phyloP scores from a whole-genome alignment of 805 yeast genomes.

The Wickerhamiella azymoides region DNA sequence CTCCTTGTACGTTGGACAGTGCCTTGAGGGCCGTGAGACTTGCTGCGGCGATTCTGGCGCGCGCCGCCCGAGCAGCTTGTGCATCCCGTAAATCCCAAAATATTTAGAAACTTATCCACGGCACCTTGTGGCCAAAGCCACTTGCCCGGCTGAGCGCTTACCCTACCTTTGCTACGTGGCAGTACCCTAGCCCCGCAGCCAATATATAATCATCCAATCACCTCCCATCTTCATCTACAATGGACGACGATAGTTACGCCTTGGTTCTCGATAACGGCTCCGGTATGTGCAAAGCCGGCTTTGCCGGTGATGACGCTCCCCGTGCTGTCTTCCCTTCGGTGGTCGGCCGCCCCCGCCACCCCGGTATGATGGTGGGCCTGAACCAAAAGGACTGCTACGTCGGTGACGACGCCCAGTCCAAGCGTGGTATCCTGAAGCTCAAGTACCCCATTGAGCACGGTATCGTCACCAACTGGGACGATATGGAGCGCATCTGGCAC shows the following conservation, averaged over 20 bases:
- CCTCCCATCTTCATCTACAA: slow-evolving; percentile 1
- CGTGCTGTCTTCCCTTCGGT: slow-evolving; percentile 99
- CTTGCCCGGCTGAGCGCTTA: neutral
- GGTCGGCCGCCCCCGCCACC: slow-evolving; percentile 99
- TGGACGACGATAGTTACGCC: slow-evolving; percentile 24
- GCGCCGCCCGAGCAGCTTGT: too few species aligned
- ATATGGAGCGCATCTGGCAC: slow-evolving; percentile 99
- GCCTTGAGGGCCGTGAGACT: too few species aligned
- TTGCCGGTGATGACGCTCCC: slow-evolving; percentile 99
- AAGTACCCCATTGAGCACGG: slow-evolving; percentile 99
- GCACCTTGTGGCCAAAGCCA: neutral
- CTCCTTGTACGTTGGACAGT: too few species aligned
- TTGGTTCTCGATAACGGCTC: slow-evolving; percentile 98
- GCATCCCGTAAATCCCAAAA: too few species aligned
- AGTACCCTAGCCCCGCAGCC: slow-evolving; percentile 5
- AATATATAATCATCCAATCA: slow-evolving; percentile 8
- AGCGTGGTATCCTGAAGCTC: slow-evolving; percentile 98
- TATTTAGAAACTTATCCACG: too few species aligned
- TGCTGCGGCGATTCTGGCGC: too few species aligned
- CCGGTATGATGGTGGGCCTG: slow-evolving; percentile 99
- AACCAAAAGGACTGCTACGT: slow-evolving; percentile 99
- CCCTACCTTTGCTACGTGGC: slow-evolving; percentile 8
- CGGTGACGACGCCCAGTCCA: slow-evolving; percentile 99
- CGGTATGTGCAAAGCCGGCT: slow-evolving; percentile 99
- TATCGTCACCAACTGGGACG: slow-evolving; percentile 99